Evolutionary conservation across 140 eudicot genomes (phyloP), one percentile per base, ranked within the genome.

Genomic region (Flaveria floridana): DNA sequence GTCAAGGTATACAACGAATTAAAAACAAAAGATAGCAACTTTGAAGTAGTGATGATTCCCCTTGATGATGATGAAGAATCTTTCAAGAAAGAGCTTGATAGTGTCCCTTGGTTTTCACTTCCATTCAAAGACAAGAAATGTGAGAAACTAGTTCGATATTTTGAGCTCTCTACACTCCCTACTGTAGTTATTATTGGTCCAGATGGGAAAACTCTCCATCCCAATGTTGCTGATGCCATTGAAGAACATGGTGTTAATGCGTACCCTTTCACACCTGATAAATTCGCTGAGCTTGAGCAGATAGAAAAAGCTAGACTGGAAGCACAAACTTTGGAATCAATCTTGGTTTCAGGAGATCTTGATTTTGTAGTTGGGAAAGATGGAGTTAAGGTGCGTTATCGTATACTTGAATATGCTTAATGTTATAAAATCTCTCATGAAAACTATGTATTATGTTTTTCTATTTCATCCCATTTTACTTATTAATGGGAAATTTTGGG

Each of bases 181-280:
- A 82, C 89, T 14, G 53, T 94, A 21, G 96, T 94, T 73, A 78
- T 88, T n/a, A 74, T 94, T 63, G 95, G 97, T 46, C 91, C 91
- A 5, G 90, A 88, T 74, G 99, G 99, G 55, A 88, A 90, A 75
- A 94, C 97, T 51, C 87, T 88, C 52, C 95, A 94, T 66, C 72
- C 86, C 2, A 87, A 94, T 75, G 96, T 79, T 42, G 89, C 84
- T 65, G 94, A 90, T 28, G 89, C 82, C 30, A 73, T 94, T 16
- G 90, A 90, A 57, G 97, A 90, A 56, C 91, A 94, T 18, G 99
- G 99, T 23, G 14, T 21, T 15, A 42, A 42, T 23, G 91, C 96
- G 13, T 94, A 82, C 73, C 99, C 97, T 23, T 94, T 94, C 73
- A 90, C 99, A 14, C 89, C 89, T 4, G 93, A 86, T 74, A 85